Conservation (phyloP, 1,284 basidiomycete species). For the Pyrrhoderma noxium region DNA sequence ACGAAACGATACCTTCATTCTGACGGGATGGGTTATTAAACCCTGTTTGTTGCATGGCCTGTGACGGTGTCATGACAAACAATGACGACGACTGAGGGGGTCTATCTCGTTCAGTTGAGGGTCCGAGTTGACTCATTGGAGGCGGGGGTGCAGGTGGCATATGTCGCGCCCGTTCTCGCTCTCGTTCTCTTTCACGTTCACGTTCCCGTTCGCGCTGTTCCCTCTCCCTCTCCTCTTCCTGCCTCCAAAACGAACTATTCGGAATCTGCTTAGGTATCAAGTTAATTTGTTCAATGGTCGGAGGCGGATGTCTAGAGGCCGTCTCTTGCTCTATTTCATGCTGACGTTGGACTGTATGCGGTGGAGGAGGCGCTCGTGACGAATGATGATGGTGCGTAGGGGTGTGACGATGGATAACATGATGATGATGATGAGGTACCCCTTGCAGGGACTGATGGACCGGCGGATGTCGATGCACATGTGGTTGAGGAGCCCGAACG, state of each 20-base stretch:
- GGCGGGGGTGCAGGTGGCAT: constrained; percentile 29
- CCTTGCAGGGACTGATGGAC: constrained; percentile 16
- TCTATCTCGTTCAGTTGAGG: constrained; percentile 13
- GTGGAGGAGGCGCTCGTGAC: background rate
- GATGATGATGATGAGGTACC: constrained; percentile 16
- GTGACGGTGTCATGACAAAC: constrained; percentile 44
- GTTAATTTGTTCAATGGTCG: constrained; percentile 13
- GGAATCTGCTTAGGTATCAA: constrained; percentile 9
- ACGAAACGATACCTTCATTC: constrained; percentile 1
- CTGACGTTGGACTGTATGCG: background rate
- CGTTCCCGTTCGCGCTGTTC: too few species aligned
- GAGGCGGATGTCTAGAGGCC: constrained; percentile 5
- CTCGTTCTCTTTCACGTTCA: constrained; percentile 17
- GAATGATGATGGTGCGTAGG: constrained; percentile 15
- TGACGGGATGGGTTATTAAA: constrained; percentile 22
- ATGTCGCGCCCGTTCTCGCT: constrained; percentile 20
- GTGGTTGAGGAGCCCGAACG: constrained; percentile 6
- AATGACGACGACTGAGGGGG: constrained; percentile 28
- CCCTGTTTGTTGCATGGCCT: constrained; percentile 27
- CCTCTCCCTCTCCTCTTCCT: too few species aligned
- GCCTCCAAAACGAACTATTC: constrained; percentile 12
- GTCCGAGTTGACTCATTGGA: constrained; percentile 21
- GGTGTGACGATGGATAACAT: constrained; percentile 13
- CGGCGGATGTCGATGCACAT: constrained; percentile 12
- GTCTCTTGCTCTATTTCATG: constrained; percentile 13